phyloP scores from a whole-genome alignment of 2,329 filamentous ascomycete species.

The Aureobasidium sp. region DNA sequence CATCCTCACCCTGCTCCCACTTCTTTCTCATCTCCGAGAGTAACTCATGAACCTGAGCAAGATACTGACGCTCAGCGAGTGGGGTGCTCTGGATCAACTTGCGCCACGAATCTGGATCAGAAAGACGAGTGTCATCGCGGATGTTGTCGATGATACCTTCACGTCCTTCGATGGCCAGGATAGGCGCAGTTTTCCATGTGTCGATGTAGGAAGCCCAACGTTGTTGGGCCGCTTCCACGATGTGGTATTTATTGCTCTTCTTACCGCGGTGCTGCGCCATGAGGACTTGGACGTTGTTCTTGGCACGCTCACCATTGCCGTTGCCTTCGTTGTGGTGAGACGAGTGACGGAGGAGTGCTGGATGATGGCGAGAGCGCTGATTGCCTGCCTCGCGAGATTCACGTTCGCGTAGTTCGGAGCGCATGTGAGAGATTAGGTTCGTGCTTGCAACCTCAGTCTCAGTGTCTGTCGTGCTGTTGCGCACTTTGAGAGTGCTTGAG shows the following conservation, averaged over 20 bases:
- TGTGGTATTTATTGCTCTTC: constrained; percentile 80
- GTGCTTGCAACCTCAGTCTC: constrained; percentile 68
- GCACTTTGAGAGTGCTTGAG: constrained; percentile 46
- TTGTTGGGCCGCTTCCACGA: constrained; percentile 68
- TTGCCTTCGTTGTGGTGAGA: constrained; percentile 37
- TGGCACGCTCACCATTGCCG: constrained; percentile 32
- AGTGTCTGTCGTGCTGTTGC: constrained; percentile 54
- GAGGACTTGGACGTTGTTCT: constrained; percentile 77
- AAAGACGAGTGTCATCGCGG: constrained; percentile 60
- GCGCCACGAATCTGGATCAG: constrained; percentile 78
- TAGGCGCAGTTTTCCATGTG: constrained; percentile 67
- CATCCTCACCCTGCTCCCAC: constrained; percentile 35
- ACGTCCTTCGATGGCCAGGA: constrained; percentile 80
- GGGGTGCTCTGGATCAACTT: constrained; percentile 70
- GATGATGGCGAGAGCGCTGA: constrained; percentile 33
- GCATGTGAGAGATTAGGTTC: constrained; percentile 73
- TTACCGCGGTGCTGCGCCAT: constrained; percentile 77
- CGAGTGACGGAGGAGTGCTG: constrained; percentile 28
- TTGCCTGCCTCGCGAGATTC: constrained; percentile 49
- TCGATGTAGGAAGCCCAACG: constrained; percentile 57
- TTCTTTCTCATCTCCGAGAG: constrained; percentile 56
- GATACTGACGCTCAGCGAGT: constrained; percentile 70
- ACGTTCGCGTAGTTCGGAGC: constrained; percentile 72
- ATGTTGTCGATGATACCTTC: constrained; percentile 76
- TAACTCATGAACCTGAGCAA: constrained; percentile 74